Base-by-base conservation (phyloP, 352 stramenopile genomes). In the Pythium insidiosum region DNA sequence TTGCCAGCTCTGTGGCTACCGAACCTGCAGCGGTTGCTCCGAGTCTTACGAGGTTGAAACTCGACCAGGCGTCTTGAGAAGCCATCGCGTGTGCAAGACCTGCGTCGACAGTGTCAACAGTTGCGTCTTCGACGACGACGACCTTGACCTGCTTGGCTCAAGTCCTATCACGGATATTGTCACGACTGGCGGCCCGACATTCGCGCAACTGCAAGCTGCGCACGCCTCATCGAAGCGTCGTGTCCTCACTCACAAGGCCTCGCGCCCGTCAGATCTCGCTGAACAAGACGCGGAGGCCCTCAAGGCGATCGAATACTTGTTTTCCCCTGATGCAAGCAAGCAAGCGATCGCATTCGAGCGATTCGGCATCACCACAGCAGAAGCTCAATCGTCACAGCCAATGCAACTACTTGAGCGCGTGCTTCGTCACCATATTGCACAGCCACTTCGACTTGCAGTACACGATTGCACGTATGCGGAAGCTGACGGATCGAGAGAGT, bases 1-100 rank as follows among this genome's bases (percentile, higher is more conserved):
- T 31, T 72, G 66, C 26, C 56, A 70, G 38, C 34, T 78, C 15
- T 78, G 63, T 22, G 63, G 66, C 15, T 61, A 56, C 23, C 60
- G 62, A 22, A 59, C 63, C 18, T 78, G 66, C 35, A 48, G 23
- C n/a, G 28, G 38, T 6, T 68, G 54, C 36, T 52, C 50, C 2
- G 51, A 59, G 6, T 28, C 18, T 13, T 2, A 49, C 16, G 53
- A 72, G 10, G 47, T 72, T 36, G 62, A 68, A 30, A 4, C 40
- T 2, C 25, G 30, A 2, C 58, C 46, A 3, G 58, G 62, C 1
- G 22, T 42, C 13, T 1, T 72, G 15, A 53, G 50, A 7, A 6
- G n/a, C 2, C 50, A 59, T 13, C 58, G 62, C 41, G 35, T 67
- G 19, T 72, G 62, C 39, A 50, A 38, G 23, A 50, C 31, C n/a